These are phyloP conservation scores for Malassezia obtusa DNA, from an alignment of 1,284 basidiomycete species.

Conservation along the genomic window DNA sequence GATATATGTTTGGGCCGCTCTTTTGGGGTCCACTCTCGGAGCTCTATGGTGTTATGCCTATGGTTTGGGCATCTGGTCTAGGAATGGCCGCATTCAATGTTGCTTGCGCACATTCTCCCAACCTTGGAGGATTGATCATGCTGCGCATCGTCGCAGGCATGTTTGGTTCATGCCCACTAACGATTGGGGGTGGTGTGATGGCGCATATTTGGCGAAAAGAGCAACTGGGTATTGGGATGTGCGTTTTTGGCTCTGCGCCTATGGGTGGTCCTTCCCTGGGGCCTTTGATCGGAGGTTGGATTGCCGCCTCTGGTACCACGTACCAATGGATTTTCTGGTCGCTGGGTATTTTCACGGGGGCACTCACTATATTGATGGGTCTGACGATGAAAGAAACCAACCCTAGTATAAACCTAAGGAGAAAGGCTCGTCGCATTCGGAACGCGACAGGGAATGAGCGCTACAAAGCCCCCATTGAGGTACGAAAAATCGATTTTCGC, in stretches of 20 bases:
- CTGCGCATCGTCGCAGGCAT: conserved; percentile 62
- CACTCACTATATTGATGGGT: conserved; percentile 54
- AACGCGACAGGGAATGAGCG: conserved; percentile 58
- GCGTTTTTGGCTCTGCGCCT: conserved; percentile 62
- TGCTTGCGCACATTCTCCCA: conserved; percentile 59
- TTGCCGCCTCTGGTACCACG: conserved; percentile 50
- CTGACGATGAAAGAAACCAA: conserved; percentile 69
- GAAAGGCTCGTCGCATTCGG: conserved; percentile 54
- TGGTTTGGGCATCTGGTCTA: conserved; percentile 59
- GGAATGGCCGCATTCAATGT: conserved; percentile 60
- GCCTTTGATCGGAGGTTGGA: conserved; percentile 48
- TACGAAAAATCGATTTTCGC: conserved; percentile 43
- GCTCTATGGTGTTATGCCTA: conserved; percentile 54
- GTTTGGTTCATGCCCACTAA: conserved; percentile 54
- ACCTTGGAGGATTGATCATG: conserved; percentile 57
- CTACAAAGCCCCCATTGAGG: conserved; percentile 50
- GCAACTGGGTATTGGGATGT: conserved; percentile 61
- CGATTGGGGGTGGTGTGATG: conserved; percentile 54
- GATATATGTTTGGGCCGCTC: conserved; percentile 50
- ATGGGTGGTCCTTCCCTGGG: conserved; percentile 60
- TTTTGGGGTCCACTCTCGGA: conserved; percentile 61
- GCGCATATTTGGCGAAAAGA: conserved; percentile 61
- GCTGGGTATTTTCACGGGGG: conserved; percentile 58
- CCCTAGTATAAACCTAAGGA: conserved; percentile 53
- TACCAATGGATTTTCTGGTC: conserved; percentile 73